Percentiles rank a stretch among this genome's conserved stretches.
Conservation (phyloP, 106 monocot species). For the Platanthera zijinensis region DNA sequence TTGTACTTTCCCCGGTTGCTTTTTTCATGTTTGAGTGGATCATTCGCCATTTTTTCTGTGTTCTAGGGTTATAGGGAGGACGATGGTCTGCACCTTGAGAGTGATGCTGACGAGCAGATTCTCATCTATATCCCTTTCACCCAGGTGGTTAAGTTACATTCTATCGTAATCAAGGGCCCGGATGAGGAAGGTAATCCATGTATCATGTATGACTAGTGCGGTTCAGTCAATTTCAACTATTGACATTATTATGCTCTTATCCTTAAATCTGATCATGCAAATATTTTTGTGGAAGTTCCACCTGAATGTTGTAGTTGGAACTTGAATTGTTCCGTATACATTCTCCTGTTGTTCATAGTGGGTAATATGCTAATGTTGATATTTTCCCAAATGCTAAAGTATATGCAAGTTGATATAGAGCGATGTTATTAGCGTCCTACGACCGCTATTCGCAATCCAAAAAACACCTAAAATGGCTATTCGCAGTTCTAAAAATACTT, state of each 20-base stretch:
- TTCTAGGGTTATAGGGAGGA: conserved; percentile 85
- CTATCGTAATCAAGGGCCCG: conserved; percentile 58
- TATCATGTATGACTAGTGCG: background rate
- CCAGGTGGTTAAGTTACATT: conserved; percentile 89
- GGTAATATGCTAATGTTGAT: background rate
- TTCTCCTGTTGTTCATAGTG: background rate
- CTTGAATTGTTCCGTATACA: background rate
- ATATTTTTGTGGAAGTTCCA: background rate
- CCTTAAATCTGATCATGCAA: background rate
- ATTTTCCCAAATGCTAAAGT: background rate
- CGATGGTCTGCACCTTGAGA: conserved; percentile 75
- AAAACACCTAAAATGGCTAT: no score
- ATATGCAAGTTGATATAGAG: background rate
- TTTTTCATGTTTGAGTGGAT: background rate
- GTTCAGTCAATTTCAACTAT: background rate
- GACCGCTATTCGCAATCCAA: no score
- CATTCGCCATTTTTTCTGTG: background rate
- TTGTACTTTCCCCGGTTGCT: background rate
- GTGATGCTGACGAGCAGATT: conserved; percentile 86
- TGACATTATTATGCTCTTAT: background rate
- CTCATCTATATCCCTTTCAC: conserved; percentile 82
- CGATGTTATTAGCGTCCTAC: no score
- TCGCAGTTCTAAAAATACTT: no score
- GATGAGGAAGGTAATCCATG: conserved; percentile 67
- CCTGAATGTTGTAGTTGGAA: background rate